phyloP scores from a whole-genome alignment of 352 stramenopile genomes.

The Pythium sp. region DNA sequence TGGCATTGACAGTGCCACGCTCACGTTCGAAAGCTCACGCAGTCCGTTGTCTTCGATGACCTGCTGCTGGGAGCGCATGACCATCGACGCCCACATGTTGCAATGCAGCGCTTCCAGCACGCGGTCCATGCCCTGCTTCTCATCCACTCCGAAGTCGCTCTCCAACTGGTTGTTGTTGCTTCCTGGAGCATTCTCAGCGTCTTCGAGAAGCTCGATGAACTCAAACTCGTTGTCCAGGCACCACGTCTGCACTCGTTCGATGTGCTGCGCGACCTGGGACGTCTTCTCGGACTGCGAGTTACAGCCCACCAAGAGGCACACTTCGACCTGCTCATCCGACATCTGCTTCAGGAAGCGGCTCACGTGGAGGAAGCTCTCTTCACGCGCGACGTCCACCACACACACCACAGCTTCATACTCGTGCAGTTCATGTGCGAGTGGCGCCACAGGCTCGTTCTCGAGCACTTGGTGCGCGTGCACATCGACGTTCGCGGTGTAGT shows the following conservation, averaged over 20 bases:
- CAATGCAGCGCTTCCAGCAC: conserved; percentile 75
- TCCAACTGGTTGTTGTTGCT: conserved; percentile 13
- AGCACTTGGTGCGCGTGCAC: conserved; percentile 46
- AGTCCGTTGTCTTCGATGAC: conserved; percentile 3
- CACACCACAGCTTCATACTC: conserved; percentile 66
- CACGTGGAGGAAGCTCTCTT: conserved; percentile 44
- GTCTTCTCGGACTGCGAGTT: conserved; percentile 22
- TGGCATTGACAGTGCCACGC: conserved; percentile 11
- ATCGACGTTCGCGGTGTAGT: conserved; percentile 60
- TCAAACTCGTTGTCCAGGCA: conserved; percentile 65
- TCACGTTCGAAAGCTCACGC: conserved; percentile 17
- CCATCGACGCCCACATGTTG: conserved; percentile 80
- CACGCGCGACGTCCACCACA: conserved; percentile 37
- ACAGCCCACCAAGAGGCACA: conserved; percentile 46
- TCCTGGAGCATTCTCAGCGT: background rate
- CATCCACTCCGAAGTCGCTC: conserved; percentile 12
- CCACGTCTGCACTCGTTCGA: conserved; percentile 43
- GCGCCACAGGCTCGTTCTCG: conserved; percentile 32
- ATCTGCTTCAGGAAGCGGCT: conserved; percentile 40
- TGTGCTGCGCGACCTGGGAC: conserved; percentile 17
- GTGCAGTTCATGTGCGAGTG: conserved; percentile 35
- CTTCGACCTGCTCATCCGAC: conserved; percentile 54
- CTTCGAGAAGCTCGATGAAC: conserved; percentile 36
- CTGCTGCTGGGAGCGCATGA: conserved; percentile 23
- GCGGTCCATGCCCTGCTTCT: conserved; percentile 59